These are phyloP conservation scores for Ogataea siamensis DNA, from an alignment of 805 yeast species.

Conservation along the genomic window DNA sequence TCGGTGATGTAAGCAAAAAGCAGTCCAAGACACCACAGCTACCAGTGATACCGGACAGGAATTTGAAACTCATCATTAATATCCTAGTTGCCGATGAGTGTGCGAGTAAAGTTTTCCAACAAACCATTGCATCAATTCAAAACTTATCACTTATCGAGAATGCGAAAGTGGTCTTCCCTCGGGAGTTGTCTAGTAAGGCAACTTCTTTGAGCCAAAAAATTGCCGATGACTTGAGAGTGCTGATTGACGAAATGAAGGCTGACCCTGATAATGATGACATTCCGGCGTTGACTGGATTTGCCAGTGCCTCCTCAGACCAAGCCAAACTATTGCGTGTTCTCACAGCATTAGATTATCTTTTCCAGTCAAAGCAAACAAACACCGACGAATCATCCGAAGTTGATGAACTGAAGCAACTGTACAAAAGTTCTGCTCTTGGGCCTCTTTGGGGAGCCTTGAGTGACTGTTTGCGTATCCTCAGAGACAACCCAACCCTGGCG, in stretches of 20 bases:
- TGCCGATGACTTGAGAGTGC: slow-evolving; percentile 50
- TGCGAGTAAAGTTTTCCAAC: slow-evolving; percentile 79
- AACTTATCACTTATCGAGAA: slow-evolving; percentile 61
- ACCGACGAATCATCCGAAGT: slow-evolving; percentile 35
- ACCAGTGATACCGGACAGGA: slow-evolving; percentile 63
- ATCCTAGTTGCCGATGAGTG: slow-evolving; percentile 81
- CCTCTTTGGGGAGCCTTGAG: slow-evolving; percentile 83
- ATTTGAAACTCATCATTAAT: slow-evolving; percentile 60
- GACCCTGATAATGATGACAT: slow-evolving; percentile 45
- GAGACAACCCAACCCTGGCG: slow-evolving; percentile 52
- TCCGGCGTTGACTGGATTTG: slow-evolving; percentile 55
- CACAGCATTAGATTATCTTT: slow-evolving; percentile 84
- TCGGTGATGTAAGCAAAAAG: slow-evolving; percentile 28
- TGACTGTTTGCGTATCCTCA: slow-evolving; percentile 63
- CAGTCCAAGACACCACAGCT: slow-evolving; percentile 35
- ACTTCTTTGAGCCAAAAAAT: slow-evolving; percentile 53
- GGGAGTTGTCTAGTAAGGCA: slow-evolving; percentile 65
- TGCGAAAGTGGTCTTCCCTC: slow-evolving; percentile 63
- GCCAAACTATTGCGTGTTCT: slow-evolving; percentile 81
- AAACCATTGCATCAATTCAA: slow-evolving; percentile 78
- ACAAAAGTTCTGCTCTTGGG: slow-evolving; percentile 67
- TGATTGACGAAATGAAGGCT: slow-evolving; percentile 45
- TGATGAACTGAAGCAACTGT: slow-evolving; percentile 56
- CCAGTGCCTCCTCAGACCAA: slow-evolving; percentile 81
- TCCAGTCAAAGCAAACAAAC: slow-evolving; percentile 43